These are phyloP conservation scores for Coniochaeta sp. DNA, from an alignment of 2,329 filamentous ascomycete species.

Conservation along the genomic window DNA sequence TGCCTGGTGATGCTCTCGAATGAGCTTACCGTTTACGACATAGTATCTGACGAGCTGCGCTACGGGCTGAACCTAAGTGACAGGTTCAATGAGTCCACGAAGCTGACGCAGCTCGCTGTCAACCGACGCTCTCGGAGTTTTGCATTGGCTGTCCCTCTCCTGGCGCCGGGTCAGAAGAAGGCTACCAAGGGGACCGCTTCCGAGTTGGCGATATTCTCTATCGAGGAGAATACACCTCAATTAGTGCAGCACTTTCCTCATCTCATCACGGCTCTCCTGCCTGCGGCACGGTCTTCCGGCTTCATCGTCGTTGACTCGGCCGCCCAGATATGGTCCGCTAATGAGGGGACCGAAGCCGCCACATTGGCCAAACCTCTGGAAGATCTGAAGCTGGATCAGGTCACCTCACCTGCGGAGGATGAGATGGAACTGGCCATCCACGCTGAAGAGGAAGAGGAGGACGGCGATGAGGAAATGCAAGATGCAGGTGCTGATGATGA, in stretches of 20 bases:
- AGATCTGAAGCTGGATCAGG: constrained; percentile 38
- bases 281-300: constrained; percentile 56
- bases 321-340: constrained; percentile 60
- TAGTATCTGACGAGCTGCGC: constrained; percentile 68
- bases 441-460: constrained; percentile 31
- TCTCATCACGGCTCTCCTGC: constrained; percentile 58
- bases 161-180: constrained; percentile 12
- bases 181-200: constrained; percentile 31
- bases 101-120: constrained; percentile 61
- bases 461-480: constrained; percentile 31
- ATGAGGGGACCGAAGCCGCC: constrained; percentile 49
- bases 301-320: constrained; percentile 71
- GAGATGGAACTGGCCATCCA: constrained; percentile 18
- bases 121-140: constrained; percentile 59
- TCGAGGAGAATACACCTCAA: constrained; percentile 50
- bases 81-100: constrained; percentile 26
- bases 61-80: constrained; percentile 54
- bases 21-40: constrained; percentile 71
- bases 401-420: constrained; percentile 8
- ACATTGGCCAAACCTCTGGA: constrained; percentile 47
- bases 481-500: constrained; percentile 21
- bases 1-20: constrained; percentile 70
- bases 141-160: constrained; percentile 47
- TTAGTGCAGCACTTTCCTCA: constrained; percentile 48
- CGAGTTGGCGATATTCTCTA: constrained; percentile 59